A percentile compares a stretch with the other conserved stretches of the same genome.
phyloP scores from a whole-genome alignment of 257 asterid genomes.

The Penstemon davidsonii region DNA sequence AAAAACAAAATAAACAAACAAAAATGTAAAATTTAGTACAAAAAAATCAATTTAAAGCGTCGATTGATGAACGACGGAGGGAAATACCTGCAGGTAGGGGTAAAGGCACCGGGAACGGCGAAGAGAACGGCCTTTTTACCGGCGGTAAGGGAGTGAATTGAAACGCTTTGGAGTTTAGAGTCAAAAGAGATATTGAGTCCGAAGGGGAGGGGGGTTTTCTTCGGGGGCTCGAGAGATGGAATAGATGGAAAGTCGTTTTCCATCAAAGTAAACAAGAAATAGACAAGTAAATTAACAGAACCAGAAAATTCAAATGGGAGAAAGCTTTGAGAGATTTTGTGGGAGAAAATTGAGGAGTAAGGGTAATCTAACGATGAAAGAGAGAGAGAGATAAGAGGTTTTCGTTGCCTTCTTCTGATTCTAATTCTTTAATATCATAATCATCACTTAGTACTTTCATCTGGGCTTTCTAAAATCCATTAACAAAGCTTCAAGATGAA shows the following conservation, averaged over 20 bases:
- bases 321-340: not conserved
- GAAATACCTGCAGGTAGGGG: slow-evolving; percentile 86
- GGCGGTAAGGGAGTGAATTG: slow-evolving; percentile 73
- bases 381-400: no score
- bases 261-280: not conserved
- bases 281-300: not conserved
- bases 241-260: no score
- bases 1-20: not conserved
- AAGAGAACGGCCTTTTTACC: slow-evolving; percentile 73
- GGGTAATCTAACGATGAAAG: no score
- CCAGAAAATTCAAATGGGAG: not conserved
- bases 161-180: slow-evolving; percentile 49
- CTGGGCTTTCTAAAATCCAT: no score
- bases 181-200: no score
- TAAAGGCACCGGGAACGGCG: slow-evolving; percentile 94
- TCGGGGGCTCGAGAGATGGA: no score
- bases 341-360: no score
- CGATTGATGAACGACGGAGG: not conserved
- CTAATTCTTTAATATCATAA: no score
- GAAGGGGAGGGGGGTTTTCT: no score
- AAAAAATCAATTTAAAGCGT: not conserved
- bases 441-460: no score
- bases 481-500: no score
- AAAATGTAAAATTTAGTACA: not conserved
- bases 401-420: no score